These are phyloP conservation scores for Clarkia xantiana DNA, from an alignment of 345 rosid species.

Conservation along the genomic window DNA sequence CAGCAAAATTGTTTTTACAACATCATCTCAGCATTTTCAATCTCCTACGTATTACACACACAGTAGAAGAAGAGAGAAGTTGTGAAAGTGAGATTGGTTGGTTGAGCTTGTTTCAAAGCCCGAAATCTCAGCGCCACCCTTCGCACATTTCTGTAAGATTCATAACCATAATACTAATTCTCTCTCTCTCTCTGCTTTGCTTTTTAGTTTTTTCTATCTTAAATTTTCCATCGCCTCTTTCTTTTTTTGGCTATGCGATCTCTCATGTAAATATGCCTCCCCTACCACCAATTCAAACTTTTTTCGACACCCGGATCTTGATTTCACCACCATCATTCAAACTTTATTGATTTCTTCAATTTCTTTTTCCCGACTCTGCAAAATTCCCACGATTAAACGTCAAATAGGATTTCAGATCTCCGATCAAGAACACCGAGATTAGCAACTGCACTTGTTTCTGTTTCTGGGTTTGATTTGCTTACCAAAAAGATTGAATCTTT, in stretches of 20 bases:
- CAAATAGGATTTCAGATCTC: too few relatives aligned
- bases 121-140: slow-evolving; percentile 39
- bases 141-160: slow-evolving; percentile 17
- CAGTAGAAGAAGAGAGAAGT: too few relatives aligned
- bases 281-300: background rate
- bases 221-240: slow-evolving; percentile 4
- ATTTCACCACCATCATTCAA: background rate
- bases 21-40: too few relatives aligned
- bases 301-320: background rate
- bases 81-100: slow-evolving; percentile 14
- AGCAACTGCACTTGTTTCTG: too few relatives aligned
- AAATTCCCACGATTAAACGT: background rate
- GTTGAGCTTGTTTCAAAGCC: slow-evolving; percentile 31
- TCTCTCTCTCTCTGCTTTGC: background rate
- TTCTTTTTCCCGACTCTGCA: background rate
- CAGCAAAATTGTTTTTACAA: too few relatives aligned
- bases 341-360: too few relatives aligned
- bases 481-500: too few relatives aligned
- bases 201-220: slow-evolving; percentile 2
- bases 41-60: too few relatives aligned
- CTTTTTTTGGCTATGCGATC: slow-evolving; percentile 4
- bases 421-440: too few relatives aligned
- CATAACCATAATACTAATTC: slow-evolving; percentile 6
- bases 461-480: too few relatives aligned
- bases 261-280: background rate